Conservation (phyloP, 129 eudicot species). For the sunflower (Helianthus annuus) region HanXRQr2.0-SUNRISE NC_035433.2:73688817-73689316, state of each 20-base stretch:
- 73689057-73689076: conserved; percentile 35
- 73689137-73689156: conserved; percentile 61
- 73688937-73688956: conserved; percentile 20
- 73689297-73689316: conserved; percentile 40
- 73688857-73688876: conserved; percentile 18
- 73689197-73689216: conserved; percentile 37
- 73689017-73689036: conserved; percentile 35
- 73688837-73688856: conserved; percentile 26
- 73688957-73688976: no score
- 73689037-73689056: conserved; percentile 32
- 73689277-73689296: conserved; percentile 46
- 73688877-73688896: conserved; percentile 10
- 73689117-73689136: conserved; percentile 48
- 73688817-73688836: conserved; percentile 24
- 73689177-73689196: conserved; percentile 54
- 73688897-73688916: conserved; percentile 32
- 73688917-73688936: neutral
- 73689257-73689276: conserved; percentile 54
- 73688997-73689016: conserved; percentile 33
- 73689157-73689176: conserved; percentile 67
- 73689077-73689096: conserved; percentile 46
- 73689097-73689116: conserved; percentile 39
- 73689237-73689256: conserved; percentile 21
- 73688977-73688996: no score
- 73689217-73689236: conserved; percentile 18